These are phyloP conservation scores for Kernera saxatilis DNA, from an alignment of 345 rosid species.

Conservation along the genomic window DNA sequence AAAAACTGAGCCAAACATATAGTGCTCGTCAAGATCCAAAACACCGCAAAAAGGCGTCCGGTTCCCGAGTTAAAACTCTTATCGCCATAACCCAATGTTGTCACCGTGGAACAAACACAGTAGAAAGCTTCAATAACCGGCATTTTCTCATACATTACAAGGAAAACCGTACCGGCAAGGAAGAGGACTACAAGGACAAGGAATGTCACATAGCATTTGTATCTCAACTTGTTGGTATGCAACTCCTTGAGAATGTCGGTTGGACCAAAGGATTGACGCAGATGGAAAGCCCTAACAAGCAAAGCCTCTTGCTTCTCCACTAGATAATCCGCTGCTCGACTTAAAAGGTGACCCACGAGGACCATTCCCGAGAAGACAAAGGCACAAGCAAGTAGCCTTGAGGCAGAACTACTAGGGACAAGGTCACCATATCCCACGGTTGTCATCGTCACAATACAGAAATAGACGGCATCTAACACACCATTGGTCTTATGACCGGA, in stretches of 20 bases:
- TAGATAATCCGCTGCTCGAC: slow-evolving; percentile 72
- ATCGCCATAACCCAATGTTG: slow-evolving; percentile 88
- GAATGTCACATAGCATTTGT: slow-evolving; percentile 47
- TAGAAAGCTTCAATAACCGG: slow-evolving; percentile 56
- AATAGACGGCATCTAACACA: slow-evolving; percentile 65
- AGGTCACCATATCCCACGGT: slow-evolving; percentile 97
- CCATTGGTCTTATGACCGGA: slow-evolving; percentile 59
- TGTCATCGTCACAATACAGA: slow-evolving; percentile 86
- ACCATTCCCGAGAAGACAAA: slow-evolving; percentile 84
- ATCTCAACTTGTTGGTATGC: slow-evolving; percentile 42
- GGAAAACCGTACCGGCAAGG: slow-evolving; percentile 44
- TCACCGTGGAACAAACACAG: slow-evolving; percentile 76
- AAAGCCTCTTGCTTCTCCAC: slow-evolving; percentile 81
- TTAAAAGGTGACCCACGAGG: slow-evolving; percentile 53
- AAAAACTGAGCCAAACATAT: slow-evolving; percentile 62
- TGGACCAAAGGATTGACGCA: slow-evolving; percentile 37
- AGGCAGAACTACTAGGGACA: slow-evolving; percentile 48
- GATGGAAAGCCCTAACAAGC: slow-evolving; percentile 57
- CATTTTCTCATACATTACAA: slow-evolving; percentile 41
- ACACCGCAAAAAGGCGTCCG: slow-evolving; percentile 64
- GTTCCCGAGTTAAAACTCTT: slow-evolving; percentile 49
- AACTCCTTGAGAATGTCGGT: slow-evolving; percentile 47
- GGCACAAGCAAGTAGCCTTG: slow-evolving; percentile 64
- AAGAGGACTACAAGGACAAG: slow-evolving; percentile 41
- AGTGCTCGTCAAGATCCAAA: slow-evolving; percentile 68